Percentiles rank a stretch among this genome's conserved stretches.
Evolutionary conservation across 805 yeast genomes (phyloP).

Genomic region (Lachancea waltii): DNA sequence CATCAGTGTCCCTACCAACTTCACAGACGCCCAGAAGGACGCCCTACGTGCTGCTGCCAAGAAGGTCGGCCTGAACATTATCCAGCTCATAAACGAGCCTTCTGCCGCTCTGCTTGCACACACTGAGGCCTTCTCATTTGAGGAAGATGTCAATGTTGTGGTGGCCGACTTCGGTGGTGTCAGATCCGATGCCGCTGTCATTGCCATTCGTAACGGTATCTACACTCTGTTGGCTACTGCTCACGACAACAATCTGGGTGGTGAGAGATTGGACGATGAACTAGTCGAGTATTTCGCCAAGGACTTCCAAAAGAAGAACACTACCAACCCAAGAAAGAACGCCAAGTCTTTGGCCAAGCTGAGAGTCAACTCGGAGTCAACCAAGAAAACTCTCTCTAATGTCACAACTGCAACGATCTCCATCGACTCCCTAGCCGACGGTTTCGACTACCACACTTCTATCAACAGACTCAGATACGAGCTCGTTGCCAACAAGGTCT

Average conservation of each 20-base stretch:
- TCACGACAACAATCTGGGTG: slow-evolving; percentile 80
- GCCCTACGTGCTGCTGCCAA: slow-evolving; percentile 55
- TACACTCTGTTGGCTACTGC: slow-evolving; percentile 81
- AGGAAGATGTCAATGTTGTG: slow-evolving; percentile 39
- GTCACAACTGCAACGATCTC: slow-evolving; percentile 86
- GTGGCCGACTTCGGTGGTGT: slow-evolving; percentile 97
- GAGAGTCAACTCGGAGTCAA: slow-evolving; percentile 69
- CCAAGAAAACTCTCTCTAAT: slow-evolving; percentile 88
- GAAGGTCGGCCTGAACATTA: slow-evolving; percentile 68
- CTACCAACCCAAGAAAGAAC: slow-evolving; percentile 71
- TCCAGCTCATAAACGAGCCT: slow-evolving; percentile 90
- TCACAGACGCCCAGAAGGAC: slow-evolving; percentile 63
- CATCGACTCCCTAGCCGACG: slow-evolving; percentile 90
- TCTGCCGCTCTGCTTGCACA: slow-evolving; percentile 87
- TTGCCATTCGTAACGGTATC: slow-evolving; percentile 90
- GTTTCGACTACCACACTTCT: slow-evolving; percentile 86
- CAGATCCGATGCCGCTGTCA: slow-evolving; percentile 90
- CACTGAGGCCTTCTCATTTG: slow-evolving; percentile 40
- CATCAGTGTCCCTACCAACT: slow-evolving; percentile 85
- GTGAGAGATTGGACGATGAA: slow-evolving; percentile 74
- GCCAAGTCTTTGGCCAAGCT: slow-evolving; percentile 87
- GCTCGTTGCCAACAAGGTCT: slow-evolving; percentile 71
- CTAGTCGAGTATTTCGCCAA: slow-evolving; percentile 80
- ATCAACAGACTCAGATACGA: slow-evolving; percentile 93
- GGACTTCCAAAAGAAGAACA: slow-evolving; percentile 87